Conservation (phyloP, 371 early-diverging fungal genomes). For the Rhizopus delemar region DNA sequence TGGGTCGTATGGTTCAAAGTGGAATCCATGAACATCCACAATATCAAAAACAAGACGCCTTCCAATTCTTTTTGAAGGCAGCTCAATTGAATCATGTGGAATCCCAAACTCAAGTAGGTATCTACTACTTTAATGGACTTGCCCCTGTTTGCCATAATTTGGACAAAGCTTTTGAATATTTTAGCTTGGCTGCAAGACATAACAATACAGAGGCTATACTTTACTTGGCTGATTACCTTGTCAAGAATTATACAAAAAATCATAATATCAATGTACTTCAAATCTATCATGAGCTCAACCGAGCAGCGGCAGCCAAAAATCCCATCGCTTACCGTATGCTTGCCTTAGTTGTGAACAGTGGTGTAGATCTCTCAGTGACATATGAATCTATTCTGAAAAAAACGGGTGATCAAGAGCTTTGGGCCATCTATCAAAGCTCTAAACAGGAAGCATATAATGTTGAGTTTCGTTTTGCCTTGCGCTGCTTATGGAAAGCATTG, state of each 20-base stretch:
- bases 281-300: constrained; percentile 12
- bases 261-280: constrained; percentile 8
- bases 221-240: constrained; percentile 26
- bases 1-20: constrained; percentile 19
- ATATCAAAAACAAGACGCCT: constrained; percentile 10
- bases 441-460: not conserved
- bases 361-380: not conserved
- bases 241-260: constrained; percentile 5
- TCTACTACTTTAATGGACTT: constrained; percentile 14
- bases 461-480: constrained; percentile 15
- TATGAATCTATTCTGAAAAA: constrained; percentile 5
- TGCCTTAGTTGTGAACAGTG: constrained; percentile 11
- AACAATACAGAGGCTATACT: constrained; percentile 19
- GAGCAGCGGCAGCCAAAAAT: constrained; percentile 8
- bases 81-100: constrained; percentile 9
- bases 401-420: not conserved
- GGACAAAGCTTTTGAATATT: constrained; percentile 19
- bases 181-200: constrained; percentile 18
- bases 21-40: not conserved
- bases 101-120: constrained; percentile 22
- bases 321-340: constrained; percentile 24
- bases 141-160: constrained; percentile 3
- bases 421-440: not conserved
- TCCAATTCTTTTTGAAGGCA: constrained; percentile 16
- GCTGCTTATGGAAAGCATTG: constrained; percentile 25